A percentile compares a stretch with the other conserved stretches of the same genome.
phyloP scores from a whole-genome alignment of 2,329 filamentous ascomycete species.

The Dactylellina leptospora region DNA sequence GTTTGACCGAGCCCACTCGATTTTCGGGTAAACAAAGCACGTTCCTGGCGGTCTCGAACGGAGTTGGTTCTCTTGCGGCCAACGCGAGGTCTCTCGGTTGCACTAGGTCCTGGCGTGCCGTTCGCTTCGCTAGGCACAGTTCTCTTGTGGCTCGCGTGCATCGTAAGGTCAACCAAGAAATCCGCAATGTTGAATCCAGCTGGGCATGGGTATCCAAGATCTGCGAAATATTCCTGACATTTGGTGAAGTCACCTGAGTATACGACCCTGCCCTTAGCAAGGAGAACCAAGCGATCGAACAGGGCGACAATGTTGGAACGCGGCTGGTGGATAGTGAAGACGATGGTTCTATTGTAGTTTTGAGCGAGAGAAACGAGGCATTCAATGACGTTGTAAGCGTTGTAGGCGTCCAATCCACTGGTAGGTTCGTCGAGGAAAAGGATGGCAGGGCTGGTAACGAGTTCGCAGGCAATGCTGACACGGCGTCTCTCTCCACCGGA shows the following conservation, averaged over 20 bases:
- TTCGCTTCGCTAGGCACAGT: constrained; percentile 73
- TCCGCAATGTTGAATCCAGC: constrained; percentile 99
- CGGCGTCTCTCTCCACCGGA: constrained; percentile 96
- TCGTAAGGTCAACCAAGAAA: constrained; percentile 95
- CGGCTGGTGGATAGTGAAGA: constrained; percentile 98
- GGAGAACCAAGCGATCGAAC: constrained; percentile 90
- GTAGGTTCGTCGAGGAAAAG: constrained; percentile 97
- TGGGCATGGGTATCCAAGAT: constrained; percentile 89
- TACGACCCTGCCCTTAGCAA: constrained; percentile 87
- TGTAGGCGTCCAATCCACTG: constrained; percentile 93
- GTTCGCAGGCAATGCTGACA: constrained; percentile 95
- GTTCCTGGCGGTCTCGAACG: constrained; percentile 83
- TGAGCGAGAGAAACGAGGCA: constrained; percentile 94
- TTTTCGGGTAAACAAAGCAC: constrained; percentile 87
- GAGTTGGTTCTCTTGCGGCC: constrained; percentile 76
- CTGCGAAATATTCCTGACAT: constrained; percentile 92
- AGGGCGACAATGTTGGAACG: constrained; percentile 97
- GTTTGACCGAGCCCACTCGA: constrained; percentile 63
- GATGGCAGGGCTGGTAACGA: constrained; percentile 96
- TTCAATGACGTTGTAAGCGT: constrained; percentile 97
- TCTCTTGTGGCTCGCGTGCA: constrained; percentile 79
- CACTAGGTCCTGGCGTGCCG: constrained; percentile 72
- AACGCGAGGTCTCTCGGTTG: constrained; percentile 58
- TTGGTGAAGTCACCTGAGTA: constrained; percentile 90
- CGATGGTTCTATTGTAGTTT: constrained; percentile 93